Evolutionary conservation across 2,329 filamentous ascomycete genomes (phyloP).

Genomic region (Emydomyces testavorans): DNA sequence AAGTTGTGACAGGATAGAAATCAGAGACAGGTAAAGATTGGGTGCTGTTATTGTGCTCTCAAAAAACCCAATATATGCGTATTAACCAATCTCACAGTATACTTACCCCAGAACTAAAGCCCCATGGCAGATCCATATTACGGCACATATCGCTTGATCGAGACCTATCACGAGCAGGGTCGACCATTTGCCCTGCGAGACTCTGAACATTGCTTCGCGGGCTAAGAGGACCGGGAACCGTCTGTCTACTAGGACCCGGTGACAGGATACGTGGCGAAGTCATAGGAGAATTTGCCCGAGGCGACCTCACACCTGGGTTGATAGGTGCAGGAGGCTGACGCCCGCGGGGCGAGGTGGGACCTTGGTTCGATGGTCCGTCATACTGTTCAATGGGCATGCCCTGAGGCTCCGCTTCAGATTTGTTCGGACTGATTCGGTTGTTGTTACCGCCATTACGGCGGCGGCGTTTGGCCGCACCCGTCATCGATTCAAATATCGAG

Average conservation of each 20-base stretch:
- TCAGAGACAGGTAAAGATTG: no score
- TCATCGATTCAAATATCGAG: conserved; percentile 8
- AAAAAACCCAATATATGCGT: no score
- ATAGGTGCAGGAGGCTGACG: not conserved
- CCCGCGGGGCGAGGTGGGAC: not conserved
- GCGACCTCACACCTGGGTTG: conserved; percentile 1
- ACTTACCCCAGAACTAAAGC: conserved; percentile 3
- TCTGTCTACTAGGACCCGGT: not conserved
- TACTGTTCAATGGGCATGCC: not conserved
- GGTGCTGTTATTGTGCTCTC: not conserved
- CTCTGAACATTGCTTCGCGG: not conserved
- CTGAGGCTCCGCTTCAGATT: not conserved
- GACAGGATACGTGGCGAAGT: conserved; percentile 6
- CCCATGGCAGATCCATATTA: conserved; percentile 11
- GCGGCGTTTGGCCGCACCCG: conserved; percentile 14
- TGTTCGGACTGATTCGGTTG: not conserved
- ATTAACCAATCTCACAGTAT: not conserved
- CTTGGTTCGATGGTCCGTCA: conserved; percentile 10
- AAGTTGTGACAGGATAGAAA: no score
- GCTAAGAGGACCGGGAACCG: not conserved
- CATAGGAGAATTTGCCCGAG: conserved; percentile 7
- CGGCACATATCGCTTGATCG: conserved; percentile 13
- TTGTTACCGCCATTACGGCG: not conserved
- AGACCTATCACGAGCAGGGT: conserved; percentile 10
- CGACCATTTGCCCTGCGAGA: not conserved